Percentiles rank a stretch among this genome's conserved stretches.
These are phyloP conservation scores for Pezicula neosporulosa DNA, from an alignment of 2,329 filamentous ascomycete species.

Conservation along the genomic window DNA sequence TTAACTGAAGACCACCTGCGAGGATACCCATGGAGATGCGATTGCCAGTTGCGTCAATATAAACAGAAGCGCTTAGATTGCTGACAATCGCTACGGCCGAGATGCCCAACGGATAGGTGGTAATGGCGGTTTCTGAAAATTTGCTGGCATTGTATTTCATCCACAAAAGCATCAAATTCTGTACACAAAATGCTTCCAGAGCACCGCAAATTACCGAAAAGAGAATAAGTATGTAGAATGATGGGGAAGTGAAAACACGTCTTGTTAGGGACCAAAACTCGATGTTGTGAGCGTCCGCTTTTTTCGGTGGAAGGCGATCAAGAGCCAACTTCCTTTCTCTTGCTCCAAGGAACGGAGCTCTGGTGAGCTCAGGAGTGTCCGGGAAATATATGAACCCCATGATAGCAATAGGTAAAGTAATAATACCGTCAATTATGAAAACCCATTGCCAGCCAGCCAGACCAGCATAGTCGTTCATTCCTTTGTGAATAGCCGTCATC, in stretches of 20 bases:
- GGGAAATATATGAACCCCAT: constrained; percentile 44
- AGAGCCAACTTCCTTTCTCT: constrained; percentile 35
- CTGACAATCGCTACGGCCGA: constrained; percentile 40
- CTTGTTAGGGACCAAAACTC: constrained; percentile 40
- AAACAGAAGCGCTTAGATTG: constrained; percentile 58
- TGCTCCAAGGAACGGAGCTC: constrained; percentile 32
- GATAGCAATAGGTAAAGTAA: constrained; percentile 48
- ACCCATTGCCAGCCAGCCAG: constrained; percentile 43
- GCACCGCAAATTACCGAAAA: constrained; percentile 62
- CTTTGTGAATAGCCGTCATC: constrained; percentile 34
- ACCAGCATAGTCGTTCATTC: constrained; percentile 35
- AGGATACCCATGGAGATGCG: constrained; percentile 62
- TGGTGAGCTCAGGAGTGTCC: constrained; percentile 33
- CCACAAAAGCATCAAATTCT: constrained; percentile 48
- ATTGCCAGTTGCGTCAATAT: constrained; percentile 50
- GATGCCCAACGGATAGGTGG: constrained; percentile 46
- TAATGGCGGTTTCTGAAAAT: constrained; percentile 41
- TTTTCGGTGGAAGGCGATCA: constrained; percentile 32
- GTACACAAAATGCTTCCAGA: constrained; percentile 54
- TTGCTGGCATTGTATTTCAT: constrained; percentile 35
- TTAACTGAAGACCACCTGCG: constrained; percentile 48
- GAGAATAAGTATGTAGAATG: constrained; percentile 60
- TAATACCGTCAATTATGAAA: constrained; percentile 45
- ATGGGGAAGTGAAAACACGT: constrained; percentile 52
- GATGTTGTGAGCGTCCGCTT: constrained; percentile 32